Conservation (phyloP, 2,329 filamentous ascomycete genomes). For the Graphiopsis chlorocephala region DNA sequence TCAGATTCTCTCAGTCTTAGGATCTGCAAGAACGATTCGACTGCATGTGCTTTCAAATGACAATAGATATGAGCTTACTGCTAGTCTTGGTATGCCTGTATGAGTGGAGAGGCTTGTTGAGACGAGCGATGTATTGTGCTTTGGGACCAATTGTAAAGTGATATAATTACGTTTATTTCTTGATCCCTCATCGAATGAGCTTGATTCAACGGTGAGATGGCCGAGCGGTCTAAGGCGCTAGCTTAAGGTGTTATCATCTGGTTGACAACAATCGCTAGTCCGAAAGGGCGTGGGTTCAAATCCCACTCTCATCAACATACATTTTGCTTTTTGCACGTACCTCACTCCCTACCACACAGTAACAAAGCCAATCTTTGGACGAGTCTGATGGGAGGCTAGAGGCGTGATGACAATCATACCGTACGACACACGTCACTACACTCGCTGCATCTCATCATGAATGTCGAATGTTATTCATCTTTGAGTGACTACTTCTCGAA, state of each 20-base stretch:
- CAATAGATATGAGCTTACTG: neutral
- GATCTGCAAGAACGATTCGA: too few species aligned
- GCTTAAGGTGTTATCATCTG: conserved; percentile 24
- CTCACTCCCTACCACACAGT: neutral
- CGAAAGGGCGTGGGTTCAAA: conserved; percentile 20
- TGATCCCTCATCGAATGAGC: neutral
- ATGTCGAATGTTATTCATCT: too few species aligned
- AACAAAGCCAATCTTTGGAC: neutral
- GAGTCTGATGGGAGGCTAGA: too few species aligned
- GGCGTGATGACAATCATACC: too few species aligned
- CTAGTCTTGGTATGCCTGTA: neutral
- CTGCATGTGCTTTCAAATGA: too few species aligned
- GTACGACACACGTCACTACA: too few species aligned
- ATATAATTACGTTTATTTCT: too few species aligned
- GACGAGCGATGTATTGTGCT: neutral
- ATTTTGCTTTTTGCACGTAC: conserved; percentile 11
- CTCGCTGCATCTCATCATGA: too few species aligned
- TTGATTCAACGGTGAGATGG: conserved; percentile 12
- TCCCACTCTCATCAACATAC: conserved; percentile 30
- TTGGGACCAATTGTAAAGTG: too few species aligned
- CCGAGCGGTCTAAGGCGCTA: conserved; percentile 29
- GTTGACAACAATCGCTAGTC: conserved; percentile 24
- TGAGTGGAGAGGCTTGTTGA: neutral
- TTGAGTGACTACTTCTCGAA: too few species aligned
- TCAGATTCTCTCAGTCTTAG: neutral